These are phyloP conservation scores for Plasmopara viticola DNA, from an alignment of 352 stramenopile genomes.

Conservation along the genomic window DNA sequence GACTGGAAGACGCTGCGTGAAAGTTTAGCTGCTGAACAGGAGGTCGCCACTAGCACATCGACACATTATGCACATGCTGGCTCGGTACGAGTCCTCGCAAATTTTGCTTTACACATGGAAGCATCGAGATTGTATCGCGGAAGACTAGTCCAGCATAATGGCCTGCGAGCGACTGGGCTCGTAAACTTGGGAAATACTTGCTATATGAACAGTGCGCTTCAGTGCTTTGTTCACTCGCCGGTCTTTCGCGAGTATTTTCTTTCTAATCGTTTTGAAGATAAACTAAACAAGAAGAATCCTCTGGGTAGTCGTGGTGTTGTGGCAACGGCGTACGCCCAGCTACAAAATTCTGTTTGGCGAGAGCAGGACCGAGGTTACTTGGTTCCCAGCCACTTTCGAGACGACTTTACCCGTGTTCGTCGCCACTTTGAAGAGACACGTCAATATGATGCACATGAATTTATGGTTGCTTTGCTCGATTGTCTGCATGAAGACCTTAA, in stretches of 20 bases:
- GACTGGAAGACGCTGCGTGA: constrained; percentile 30
- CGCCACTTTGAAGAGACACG: constrained; percentile 64
- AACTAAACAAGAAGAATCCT: constrained; percentile 94
- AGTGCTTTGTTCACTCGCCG: constrained; percentile 93
- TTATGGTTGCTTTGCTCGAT: constrained; percentile 95
- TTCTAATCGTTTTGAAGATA: constrained; percentile 78
- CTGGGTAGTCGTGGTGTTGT: constrained; percentile 89
- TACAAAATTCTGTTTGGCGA: constrained; percentile 65
- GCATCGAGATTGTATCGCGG: constrained; percentile 16
- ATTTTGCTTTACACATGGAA: constrained; percentile 28
- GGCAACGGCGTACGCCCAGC: constrained; percentile 79
- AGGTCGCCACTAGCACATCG: constrained; percentile 12
- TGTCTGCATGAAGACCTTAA: constrained; percentile 99
- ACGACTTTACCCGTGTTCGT: constrained; percentile 62
- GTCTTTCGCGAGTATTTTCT: constrained; percentile 95
- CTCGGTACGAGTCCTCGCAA: constrained; percentile 22
- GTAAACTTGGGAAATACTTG: constrained; percentile 86
- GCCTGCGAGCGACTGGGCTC: constrained; percentile 54
- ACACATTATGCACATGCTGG: constrained; percentile 10
- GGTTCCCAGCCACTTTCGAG: constrained; percentile 46
- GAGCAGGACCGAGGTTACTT: constrained; percentile 45
- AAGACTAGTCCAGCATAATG: constrained; percentile 28
- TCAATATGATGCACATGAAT: constrained; percentile 95
- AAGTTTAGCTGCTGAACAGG: constrained; percentile 23
- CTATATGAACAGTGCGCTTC: constrained; percentile 84